These are phyloP conservation scores for Chytridium lagenaria DNA, from an alignment of 371 early-diverging fungal species.

Conservation along the genomic window DNA sequence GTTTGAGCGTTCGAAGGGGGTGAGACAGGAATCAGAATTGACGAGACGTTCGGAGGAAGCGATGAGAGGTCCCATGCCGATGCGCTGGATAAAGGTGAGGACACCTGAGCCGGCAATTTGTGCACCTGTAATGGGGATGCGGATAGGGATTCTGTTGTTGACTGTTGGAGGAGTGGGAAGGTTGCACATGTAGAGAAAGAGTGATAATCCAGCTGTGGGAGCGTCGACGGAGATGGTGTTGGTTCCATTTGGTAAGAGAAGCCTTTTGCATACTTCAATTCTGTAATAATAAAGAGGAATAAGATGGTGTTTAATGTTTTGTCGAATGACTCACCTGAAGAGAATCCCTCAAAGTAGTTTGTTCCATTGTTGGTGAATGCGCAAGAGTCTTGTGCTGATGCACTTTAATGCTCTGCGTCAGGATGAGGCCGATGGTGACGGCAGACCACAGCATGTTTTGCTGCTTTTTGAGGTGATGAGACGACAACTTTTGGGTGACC, in stretches of 20 bases:
- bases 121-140: neutral
- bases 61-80: neutral
- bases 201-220: neutral
- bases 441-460: too few species aligned
- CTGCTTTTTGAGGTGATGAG: too few species aligned
- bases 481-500: too few species aligned
- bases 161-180: neutral
- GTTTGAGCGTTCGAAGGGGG: neutral
- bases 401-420: too few species aligned
- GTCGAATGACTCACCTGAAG: neutral
- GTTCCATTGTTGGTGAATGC: slow-evolving; percentile 1
- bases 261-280: neutral
- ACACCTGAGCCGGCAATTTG: neutral
- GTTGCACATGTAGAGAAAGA: neutral
- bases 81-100: neutral
- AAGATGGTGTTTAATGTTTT: neutral
- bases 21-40: neutral
- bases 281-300: neutral
- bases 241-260: neutral
- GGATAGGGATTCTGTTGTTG: neutral
- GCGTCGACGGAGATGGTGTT: neutral
- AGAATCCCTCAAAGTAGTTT: neutral
- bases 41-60: neutral
- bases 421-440: too few species aligned
- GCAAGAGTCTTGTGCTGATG: neutral